Evolutionary conservation across 2,329 filamentous ascomycete species (phyloP), one percentile per base, ranked within the genome.

Genomic region (Graphilbum sp.): DNA sequence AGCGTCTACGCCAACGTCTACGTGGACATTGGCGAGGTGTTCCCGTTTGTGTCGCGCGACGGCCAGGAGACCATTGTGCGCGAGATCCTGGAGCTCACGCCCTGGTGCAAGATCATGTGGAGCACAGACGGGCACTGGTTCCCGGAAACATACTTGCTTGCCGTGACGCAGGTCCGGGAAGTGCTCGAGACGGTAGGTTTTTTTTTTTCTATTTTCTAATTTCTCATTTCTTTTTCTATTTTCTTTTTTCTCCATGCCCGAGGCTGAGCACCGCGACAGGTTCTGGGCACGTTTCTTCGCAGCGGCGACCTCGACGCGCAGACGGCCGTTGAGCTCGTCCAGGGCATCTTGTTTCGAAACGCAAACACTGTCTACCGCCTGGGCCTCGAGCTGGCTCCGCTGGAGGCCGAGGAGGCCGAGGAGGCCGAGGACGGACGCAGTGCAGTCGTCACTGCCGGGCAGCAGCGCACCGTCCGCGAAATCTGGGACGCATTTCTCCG

Each of bases 121-220:
- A 85, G 79, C 44, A 86, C 80, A 0, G 81, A 87, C 50, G 83
- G 81, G 0, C 80, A 87, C 51, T 81, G 71, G 55, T 81, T 83
- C 43, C 79, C 82, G 0, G 83, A 88, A 54, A 84, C 79, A 0
- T 90, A 77, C 48, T 69, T 79, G 48, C 62, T 88, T 5, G 79
- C 81, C 1, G 74, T 79, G 30, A 61, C 67, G 32, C 83, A 88
- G 53, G 75, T 85, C 41, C 67, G 80, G 36, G 71, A 83, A 45
- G 79, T 71, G 2, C 58, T 90, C 27, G 69, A 80, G 45, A 71
- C 67, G 39, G 79, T 83, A 49, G 42, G 63, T 48, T 15, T 15
- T 12, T 3, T 1, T 27, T 10, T 19, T 6, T 17, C n/a, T n/a
- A n/a, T n/a, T n/a, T n/a, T n/a, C n/a, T n/a, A n/a, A n/a, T n/a